Percentiles rank a stretch among this genome's conserved stretches.
Evolutionary conservation across 2,329 filamentous ascomycete genomes (phyloP).

Genomic region (Cryphonectria radicalis): DNA sequence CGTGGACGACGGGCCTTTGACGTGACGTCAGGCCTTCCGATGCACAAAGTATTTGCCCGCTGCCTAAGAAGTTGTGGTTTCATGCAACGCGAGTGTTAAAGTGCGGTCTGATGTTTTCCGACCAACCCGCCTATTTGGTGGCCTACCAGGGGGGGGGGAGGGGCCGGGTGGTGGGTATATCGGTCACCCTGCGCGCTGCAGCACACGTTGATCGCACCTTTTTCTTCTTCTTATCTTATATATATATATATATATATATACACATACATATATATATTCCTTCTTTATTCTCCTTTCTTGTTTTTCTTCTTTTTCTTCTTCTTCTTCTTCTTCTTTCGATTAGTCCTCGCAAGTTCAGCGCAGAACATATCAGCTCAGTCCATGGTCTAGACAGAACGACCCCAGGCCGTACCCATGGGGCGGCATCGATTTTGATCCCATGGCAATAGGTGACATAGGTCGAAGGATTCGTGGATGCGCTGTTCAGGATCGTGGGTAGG

Average conservation of each 20-base stretch:
- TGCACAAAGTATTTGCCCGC: neutral
- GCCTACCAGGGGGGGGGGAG: neutral
- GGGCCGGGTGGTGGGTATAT: neutral
- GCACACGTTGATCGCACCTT: neutral
- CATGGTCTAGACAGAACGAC: neutral
- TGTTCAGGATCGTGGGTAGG: neutral
- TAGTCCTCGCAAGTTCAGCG: neutral
- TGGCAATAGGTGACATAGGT: neutral
- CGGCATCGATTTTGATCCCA: neutral
- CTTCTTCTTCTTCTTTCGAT: neutral
- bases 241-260: too few species aligned
- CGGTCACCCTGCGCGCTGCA: neutral
- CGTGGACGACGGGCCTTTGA: neutral
- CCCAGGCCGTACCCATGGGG: neutral
- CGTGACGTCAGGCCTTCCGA: neutral
- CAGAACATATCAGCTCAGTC: neutral
- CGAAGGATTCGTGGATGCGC: neutral
- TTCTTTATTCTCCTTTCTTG: neutral
- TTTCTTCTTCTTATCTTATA: neutral
- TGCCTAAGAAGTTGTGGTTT: neutral
- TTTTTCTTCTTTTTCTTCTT: neutral
- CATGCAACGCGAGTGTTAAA: neutral
- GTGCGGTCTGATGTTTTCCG: neutral
- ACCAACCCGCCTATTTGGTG: neutral
- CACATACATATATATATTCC: too few species aligned